Percentiles rank a stretch among this genome's conserved stretches.
These are phyloP conservation scores for Austroboletus novae-zelandiae DNA, from an alignment of 1,284 basidiomycete genomes.

Conservation along the genomic window DNA sequence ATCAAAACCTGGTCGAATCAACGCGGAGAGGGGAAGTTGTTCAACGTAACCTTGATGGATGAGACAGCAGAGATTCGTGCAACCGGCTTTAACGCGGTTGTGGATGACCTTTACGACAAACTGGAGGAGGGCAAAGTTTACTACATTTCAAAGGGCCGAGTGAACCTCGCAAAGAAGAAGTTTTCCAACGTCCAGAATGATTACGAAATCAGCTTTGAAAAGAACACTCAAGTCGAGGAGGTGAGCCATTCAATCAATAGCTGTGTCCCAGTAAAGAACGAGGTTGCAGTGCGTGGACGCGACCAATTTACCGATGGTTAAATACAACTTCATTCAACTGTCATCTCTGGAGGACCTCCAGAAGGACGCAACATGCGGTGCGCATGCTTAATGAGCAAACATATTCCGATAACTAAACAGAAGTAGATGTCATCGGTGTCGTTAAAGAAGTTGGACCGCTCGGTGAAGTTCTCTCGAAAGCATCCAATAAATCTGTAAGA, in stretches of 20 bases:
- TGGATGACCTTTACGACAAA: slow-evolving; percentile 81
- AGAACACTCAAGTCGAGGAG: slow-evolving; percentile 80
- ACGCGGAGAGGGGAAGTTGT: slow-evolving; percentile 93
- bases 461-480: slow-evolving; percentile 70
- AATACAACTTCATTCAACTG: slow-evolving; percentile 81
- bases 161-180: slow-evolving; percentile 97
- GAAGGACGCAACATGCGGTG: slow-evolving; percentile 81
- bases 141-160: slow-evolving; percentile 85
- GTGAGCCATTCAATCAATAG: slow-evolving; percentile 34
- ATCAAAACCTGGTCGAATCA: slow-evolving; percentile 89
- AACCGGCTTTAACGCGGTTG: slow-evolving; percentile 89
- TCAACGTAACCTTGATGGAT: slow-evolving; percentile 93
- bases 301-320: slow-evolving; percentile 72
- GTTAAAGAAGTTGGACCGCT: slow-evolving; percentile 78
- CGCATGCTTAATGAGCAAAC: slow-evolving; percentile 25
- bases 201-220: slow-evolving; percentile 92
- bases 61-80: slow-evolving; percentile 92
- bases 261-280: slow-evolving; percentile 3
- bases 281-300: slow-evolving; percentile 71
- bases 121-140: slow-evolving; percentile 94
- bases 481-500: slow-evolving; percentile 61
- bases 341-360: slow-evolving; percentile 58
- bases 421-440: slow-evolving; percentile 79
- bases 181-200: slow-evolving; percentile 91
- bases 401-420: slow-evolving; percentile 8